Conservation (phyloP, 768 basidiomycete species). For the Suillus sp. region DNA sequence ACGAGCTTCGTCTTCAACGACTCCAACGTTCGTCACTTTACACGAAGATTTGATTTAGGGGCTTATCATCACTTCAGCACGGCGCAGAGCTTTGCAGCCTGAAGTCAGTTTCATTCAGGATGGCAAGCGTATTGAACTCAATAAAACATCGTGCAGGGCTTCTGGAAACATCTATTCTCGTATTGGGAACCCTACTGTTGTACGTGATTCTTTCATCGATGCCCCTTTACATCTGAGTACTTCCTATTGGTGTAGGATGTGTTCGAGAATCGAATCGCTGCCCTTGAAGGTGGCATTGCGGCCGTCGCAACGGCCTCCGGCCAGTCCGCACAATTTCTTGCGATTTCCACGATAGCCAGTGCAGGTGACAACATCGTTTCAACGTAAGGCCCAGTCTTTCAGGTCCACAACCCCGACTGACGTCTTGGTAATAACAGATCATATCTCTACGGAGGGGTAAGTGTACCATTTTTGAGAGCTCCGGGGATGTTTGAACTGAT, state of each 20-base stretch:
- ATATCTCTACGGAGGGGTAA: constrained; percentile 59
- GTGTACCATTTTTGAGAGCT: constrained; percentile 21
- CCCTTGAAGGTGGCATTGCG: constrained; percentile 62
- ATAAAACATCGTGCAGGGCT: constrained; percentile 27
- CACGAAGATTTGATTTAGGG: neutral
- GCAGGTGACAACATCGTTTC: constrained; percentile 68
- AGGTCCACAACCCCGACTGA: neutral
- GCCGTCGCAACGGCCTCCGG: constrained; percentile 60
- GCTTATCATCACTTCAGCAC: constrained; percentile 38
- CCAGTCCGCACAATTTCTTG: constrained; percentile 63
- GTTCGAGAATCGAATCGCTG: constrained; percentile 66
- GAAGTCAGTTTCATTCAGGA: constrained; percentile 24
- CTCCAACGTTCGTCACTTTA: constrained; percentile 39
- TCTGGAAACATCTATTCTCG: constrained; percentile 57
- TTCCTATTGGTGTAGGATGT: constrained; percentile 45
- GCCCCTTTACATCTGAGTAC: neutral
- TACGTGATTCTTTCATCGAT: constrained; percentile 30
- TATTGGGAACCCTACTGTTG: constrained; percentile 58
- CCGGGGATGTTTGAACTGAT: neutral
- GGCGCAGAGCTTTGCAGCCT: constrained; percentile 56
- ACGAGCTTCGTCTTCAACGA: constrained; percentile 60
- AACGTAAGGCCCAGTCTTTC: constrained; percentile 39
- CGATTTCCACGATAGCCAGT: constrained; percentile 51
- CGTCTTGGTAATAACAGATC: constrained; percentile 33
- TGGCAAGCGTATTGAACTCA: neutral